Conservation (phyloP, 2,329 filamentous ascomycete species). For the Trichoderma koningiopsis region DNA sequence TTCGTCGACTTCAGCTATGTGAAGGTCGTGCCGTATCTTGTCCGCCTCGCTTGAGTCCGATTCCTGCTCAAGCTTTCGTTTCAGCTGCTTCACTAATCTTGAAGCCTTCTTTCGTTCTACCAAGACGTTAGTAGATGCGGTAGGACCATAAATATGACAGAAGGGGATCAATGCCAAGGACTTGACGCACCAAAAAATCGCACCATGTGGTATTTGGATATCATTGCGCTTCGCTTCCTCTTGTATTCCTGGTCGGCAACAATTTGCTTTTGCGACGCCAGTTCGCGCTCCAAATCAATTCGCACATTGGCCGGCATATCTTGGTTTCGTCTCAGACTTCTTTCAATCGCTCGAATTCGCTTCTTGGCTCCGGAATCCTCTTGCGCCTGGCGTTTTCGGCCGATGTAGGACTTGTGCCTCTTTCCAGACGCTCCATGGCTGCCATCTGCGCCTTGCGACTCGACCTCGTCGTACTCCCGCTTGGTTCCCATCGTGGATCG, state of each 20-base stretch:
- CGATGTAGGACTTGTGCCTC: conserved; percentile 40
- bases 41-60: conserved; percentile 55
- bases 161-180: background rate
- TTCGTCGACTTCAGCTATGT: conserved; percentile 71
- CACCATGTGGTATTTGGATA: conserved; percentile 79
- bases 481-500: conserved; percentile 38
- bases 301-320: conserved; percentile 69
- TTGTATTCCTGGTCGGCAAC: conserved; percentile 61
- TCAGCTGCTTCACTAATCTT: conserved; percentile 65
- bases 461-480: conserved; percentile 36
- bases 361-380: conserved; percentile 66
- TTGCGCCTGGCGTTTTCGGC: conserved; percentile 46
- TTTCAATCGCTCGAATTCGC: conserved; percentile 68
- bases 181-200: conserved; percentile 70
- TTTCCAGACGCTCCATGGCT: conserved; percentile 29
- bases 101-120: conserved; percentile 73
- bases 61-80: conserved; percentile 56
- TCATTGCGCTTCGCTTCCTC: conserved; percentile 68
- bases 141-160: conserved; percentile 14
- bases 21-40: conserved; percentile 59
- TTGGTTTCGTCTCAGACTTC: conserved; percentile 62
- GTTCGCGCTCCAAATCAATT: conserved; percentile 70
- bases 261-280: conserved; percentile 67
- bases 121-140: background rate
- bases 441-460: conserved; percentile 24